A percentile compares a stretch with the other conserved stretches of the same genome.
phyloP scores from a whole-genome alignment of 176 grass and related monocot genomes.

The Aegilops sharonensis region DNA sequence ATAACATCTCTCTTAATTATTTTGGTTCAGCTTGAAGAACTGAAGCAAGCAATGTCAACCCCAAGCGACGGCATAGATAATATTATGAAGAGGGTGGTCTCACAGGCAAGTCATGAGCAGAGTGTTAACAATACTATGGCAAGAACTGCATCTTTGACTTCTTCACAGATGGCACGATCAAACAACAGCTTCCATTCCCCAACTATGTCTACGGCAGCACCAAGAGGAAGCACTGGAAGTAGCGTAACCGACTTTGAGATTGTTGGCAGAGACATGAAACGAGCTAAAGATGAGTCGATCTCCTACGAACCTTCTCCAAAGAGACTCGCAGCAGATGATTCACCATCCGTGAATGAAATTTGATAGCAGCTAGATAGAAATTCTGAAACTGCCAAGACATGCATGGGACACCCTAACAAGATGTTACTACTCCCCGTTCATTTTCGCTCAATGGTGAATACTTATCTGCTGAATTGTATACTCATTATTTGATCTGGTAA shows the following conservation, averaged over 20 bases:
- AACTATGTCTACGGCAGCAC: conserved; percentile 49
- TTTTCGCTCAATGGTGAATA: background rate
- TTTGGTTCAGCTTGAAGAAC: conserved; percentile 75
- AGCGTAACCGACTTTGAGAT: conserved; percentile 69
- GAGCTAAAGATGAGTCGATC: conserved; percentile 48
- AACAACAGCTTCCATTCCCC: conserved; percentile 55
- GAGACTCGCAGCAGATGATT: conserved; percentile 32
- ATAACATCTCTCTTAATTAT: conserved; percentile 16
- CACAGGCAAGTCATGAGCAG: conserved; percentile 18
- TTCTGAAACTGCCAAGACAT: background rate
- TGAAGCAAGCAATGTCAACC: conserved; percentile 50
- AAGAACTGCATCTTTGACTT: conserved; percentile 37
- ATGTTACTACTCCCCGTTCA: background rate
- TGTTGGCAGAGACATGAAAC: conserved; percentile 79
- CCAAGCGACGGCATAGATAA: conserved; percentile 38
- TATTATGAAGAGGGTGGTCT: conserved; percentile 36
- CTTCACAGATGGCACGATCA: conserved; percentile 52
- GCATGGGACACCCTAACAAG: background rate
- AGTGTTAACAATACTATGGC: conserved; percentile 23
- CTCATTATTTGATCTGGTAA: background rate
- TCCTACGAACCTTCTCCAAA: conserved; percentile 31
- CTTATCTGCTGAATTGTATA: background rate
- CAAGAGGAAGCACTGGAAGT: conserved; percentile 47
- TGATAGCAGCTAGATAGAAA: conserved; percentile 3
- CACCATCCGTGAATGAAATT: conserved; percentile 12